Conservation (phyloP, 2,329 filamentous ascomycete species). For the Ceratocystis cubensis region DNA sequence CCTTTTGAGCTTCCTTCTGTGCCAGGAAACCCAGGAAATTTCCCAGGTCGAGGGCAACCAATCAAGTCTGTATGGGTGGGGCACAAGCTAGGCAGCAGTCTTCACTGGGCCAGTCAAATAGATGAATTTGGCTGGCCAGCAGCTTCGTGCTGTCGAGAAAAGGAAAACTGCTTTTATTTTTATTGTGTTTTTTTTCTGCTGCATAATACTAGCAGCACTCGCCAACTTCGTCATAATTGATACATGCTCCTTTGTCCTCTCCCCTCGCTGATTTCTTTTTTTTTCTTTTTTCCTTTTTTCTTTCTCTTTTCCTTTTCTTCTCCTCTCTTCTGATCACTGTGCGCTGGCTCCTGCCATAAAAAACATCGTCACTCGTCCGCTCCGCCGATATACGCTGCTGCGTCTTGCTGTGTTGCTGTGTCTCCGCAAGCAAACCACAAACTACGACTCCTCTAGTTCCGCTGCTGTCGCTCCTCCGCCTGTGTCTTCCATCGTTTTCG, state of each 20-base stretch:
- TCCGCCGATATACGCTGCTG: too few species aligned
- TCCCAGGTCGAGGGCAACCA: not conserved
- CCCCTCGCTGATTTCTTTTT: conserved; percentile 7
- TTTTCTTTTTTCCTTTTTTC: conserved; percentile 7
- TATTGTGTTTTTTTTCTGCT: not conserved
- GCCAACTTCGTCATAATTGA: too few species aligned
- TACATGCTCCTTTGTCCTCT: not conserved
- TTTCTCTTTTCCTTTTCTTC: not conserved
- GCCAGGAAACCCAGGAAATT: not conserved
- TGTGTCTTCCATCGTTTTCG: not conserved
- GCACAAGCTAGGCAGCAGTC: conserved; percentile 16
- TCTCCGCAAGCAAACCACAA: too few species aligned
- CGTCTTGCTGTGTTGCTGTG: too few species aligned
- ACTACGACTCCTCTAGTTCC: too few species aligned
- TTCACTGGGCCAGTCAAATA: conserved; percentile 14
- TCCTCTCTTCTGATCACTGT: not conserved
- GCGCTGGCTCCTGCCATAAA: not conserved
- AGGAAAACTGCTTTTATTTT: not conserved
- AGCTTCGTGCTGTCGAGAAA: not conserved
- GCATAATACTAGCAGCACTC: not conserved
- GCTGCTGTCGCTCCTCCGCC: not conserved
- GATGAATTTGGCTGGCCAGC: not conserved
- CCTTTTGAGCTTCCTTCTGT: not conserved
- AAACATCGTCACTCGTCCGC: too few species aligned
- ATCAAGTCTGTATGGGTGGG: conserved; percentile 6